phyloP scores from a whole-genome alignment of 2,329 filamentous ascomycete species.

The Penicillium sp. region DNA sequence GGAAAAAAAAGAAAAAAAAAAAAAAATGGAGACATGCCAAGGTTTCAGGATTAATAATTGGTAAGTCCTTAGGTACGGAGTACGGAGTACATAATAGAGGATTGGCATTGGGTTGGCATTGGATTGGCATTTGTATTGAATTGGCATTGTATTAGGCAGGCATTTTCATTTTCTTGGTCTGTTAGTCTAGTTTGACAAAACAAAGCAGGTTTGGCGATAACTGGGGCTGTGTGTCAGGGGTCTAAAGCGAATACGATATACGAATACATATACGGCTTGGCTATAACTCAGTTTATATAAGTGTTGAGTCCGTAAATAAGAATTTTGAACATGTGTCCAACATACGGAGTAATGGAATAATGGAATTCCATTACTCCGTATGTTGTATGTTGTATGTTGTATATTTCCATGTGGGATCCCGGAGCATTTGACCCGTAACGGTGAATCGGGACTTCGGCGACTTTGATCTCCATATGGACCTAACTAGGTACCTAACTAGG shows the following conservation, averaged over 20 bases:
- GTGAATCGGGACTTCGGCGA: conserved; percentile 20
- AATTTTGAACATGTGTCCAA: background rate
- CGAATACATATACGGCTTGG: background rate
- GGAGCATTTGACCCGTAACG: conserved; percentile 5
- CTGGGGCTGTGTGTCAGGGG: background rate
- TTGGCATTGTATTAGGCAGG: background rate
- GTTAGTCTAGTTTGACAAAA: background rate
- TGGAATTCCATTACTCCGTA: too few species aligned
- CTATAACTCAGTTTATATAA: too few species aligned
- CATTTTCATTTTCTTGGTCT: background rate
- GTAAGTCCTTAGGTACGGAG: background rate
- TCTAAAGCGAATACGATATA: conserved; percentile 1
- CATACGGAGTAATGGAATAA: too few species aligned
- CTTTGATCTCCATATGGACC: background rate
- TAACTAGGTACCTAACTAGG: too few species aligned
- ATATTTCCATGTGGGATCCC: background rate
- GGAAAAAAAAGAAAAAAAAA: too few species aligned
- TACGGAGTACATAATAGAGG: background rate
- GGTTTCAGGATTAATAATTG: background rate
- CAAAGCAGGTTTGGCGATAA: background rate
- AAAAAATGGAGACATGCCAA: background rate
- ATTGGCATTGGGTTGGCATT: background rate
- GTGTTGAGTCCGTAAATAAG: too few species aligned
- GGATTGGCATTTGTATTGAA: background rate
- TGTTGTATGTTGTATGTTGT: too few species aligned